Evolutionary conservation across 768 basidiomycete genomes (phyloP), one percentile per base, ranked within the genome.

Genomic region (Lactifluus volemus): DNA sequence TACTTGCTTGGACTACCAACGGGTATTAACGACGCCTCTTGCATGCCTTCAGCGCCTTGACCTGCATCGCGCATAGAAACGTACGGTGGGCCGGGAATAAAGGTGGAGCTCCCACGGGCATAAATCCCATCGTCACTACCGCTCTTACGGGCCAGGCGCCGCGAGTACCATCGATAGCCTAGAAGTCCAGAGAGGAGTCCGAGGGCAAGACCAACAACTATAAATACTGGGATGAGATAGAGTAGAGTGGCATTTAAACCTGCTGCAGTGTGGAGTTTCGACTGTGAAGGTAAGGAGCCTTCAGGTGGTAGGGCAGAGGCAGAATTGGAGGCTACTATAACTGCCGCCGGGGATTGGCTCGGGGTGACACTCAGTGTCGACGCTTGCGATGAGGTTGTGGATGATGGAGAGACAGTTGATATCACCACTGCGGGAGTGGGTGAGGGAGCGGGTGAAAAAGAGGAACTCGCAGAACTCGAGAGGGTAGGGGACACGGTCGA

Each of bases 11-110:
- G 63, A 47, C 65, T 64, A 29, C 58, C 59, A 17, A n/a, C 36
- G n/a, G 14, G 2, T 12, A 17, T 25, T 9, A 52, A 44, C 6
- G 48, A 44, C 10, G 41, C 14, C 17, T 45, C 53, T 29, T 56
- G 57, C 21, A 45, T 25, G 15, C 15, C 50, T 14, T 29, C 53
- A 15, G 48, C 30, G 21, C 44, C 39, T 42, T 34, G 45, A 47
- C 29, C 30, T 15, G 32, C 9, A 29, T 49, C 49, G 32, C 14
- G 6, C 53, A 58, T 58, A 19, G 63, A 50, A 36, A 59, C 53
- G 59, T 74, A 74, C 2, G 60, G 65, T 14, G 73, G 72, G 0
- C 73, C 73, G 5, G 69, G 61, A 41, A 69, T 55, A 11, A 73
- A 63, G 6, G 50, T 11, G 17, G 49, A 7, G 51, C 66, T 17